These are phyloP conservation scores for Camptophora hylomeconis DNA, from an alignment of 2,329 filamentous ascomycete species.

Conservation along the genomic window DNA sequence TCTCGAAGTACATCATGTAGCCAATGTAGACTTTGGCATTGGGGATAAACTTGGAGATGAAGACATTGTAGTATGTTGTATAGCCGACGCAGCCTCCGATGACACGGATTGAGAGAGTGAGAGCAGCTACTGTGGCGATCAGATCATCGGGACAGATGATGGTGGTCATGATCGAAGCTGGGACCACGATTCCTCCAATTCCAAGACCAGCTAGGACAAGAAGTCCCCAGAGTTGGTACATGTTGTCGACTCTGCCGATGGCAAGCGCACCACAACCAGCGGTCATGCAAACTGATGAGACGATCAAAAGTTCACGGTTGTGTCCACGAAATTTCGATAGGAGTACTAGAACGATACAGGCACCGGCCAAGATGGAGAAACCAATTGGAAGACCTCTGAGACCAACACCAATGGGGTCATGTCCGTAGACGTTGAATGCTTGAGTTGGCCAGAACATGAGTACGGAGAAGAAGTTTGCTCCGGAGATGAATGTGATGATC, in stretches of 20 bases:
- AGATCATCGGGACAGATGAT: constrained; percentile 57
- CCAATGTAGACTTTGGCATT: constrained; percentile 37
- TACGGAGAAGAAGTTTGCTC: constrained; percentile 44
- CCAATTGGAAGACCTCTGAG: constrained; percentile 51
- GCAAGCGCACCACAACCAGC: constrained; percentile 40
- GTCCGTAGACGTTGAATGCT: constrained; percentile 50
- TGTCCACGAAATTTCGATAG: constrained; percentile 43
- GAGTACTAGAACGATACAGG: constrained; percentile 44
- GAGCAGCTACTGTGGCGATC: constrained; percentile 54
- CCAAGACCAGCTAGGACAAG: constrained; percentile 50
- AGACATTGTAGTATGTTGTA: constrained; percentile 42
- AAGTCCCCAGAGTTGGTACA: constrained; percentile 40
- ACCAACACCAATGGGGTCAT: constrained; percentile 53
- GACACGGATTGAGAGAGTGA: constrained; percentile 55
- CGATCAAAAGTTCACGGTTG: constrained; percentile 47
- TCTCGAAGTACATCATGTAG: constrained; percentile 34
- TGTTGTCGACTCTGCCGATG: constrained; percentile 38
- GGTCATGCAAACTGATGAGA: constrained; percentile 50
- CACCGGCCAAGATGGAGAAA: constrained; percentile 49
- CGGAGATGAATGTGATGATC: constrained; percentile 47
- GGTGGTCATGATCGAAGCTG: constrained; percentile 53
- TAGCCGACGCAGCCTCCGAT: constrained; percentile 55
- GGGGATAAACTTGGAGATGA: constrained; percentile 31
- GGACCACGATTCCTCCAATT: constrained; percentile 55
- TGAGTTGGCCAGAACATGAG: constrained; percentile 50